phyloP scores from a whole-genome alignment of 2,329 filamentous ascomycete species.

The Dissoconium aciculare region DNA sequence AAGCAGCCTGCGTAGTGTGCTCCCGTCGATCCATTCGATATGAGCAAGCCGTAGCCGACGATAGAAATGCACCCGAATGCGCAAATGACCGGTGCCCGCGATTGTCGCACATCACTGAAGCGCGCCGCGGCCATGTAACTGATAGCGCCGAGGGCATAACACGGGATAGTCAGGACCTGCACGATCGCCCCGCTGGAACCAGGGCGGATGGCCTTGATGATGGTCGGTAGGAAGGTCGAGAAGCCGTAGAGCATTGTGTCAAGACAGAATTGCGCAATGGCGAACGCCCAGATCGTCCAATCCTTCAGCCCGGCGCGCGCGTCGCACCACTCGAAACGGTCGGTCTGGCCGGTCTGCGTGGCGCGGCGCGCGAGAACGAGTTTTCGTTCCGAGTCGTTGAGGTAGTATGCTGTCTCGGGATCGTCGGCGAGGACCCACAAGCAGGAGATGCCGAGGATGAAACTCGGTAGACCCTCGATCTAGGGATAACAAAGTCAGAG shows the following conservation, averaged over 20 bases:
- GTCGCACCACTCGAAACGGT: slow-evolving; percentile 45
- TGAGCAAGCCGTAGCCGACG: slow-evolving; percentile 38
- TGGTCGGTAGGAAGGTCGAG: slow-evolving; percentile 64
- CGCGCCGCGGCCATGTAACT: slow-evolving; percentile 52
- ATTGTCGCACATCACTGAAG: slow-evolving; percentile 52
- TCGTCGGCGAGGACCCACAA: slow-evolving; percentile 46
- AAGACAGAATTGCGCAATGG: slow-evolving; percentile 52
- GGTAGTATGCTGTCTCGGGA: slow-evolving; percentile 48
- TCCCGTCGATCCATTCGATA: slow-evolving; percentile 43
- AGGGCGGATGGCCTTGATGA: slow-evolving; percentile 53
- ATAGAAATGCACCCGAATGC: slow-evolving; percentile 36
- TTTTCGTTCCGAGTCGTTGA: slow-evolving; percentile 43
- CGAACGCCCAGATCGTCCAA: slow-evolving; percentile 63
- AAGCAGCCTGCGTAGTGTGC: slow-evolving; percentile 66
- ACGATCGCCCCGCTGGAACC: slow-evolving; percentile 48
- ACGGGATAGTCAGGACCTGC: slow-evolving; percentile 64
- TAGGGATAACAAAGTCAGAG: too few species aligned
- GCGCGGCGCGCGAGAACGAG: slow-evolving; percentile 39
- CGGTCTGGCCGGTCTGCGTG: slow-evolving; percentile 35
- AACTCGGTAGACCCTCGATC: slow-evolving; percentile 39
- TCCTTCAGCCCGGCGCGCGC: slow-evolving; percentile 53
- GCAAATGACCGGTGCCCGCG: slow-evolving; percentile 49
- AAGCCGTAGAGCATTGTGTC: slow-evolving; percentile 69
- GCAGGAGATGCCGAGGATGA: slow-evolving; percentile 41
- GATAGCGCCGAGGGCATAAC: slow-evolving; percentile 57